Conservation (phyloP, 306 rosid species). For the Cajanus cajan region DNA sequence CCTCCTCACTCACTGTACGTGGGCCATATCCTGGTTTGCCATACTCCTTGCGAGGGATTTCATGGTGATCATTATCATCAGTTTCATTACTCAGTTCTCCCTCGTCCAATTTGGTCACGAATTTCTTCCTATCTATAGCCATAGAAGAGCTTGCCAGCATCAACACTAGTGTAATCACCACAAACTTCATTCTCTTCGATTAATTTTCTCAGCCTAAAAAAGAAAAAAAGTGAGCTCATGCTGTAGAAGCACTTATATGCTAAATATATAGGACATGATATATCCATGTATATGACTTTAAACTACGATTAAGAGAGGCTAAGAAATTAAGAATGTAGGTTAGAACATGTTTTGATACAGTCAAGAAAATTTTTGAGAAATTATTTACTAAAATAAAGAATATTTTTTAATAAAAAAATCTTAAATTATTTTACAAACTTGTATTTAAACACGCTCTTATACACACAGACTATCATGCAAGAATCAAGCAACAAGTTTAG, state of each 20-base stretch:
- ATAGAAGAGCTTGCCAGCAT: slow-evolving; percentile 21
- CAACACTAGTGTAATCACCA: slow-evolving; percentile 23
- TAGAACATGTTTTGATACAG: no score
- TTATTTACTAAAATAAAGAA: no score
- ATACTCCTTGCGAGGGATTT: slow-evolving; percentile 18
- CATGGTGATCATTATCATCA: slow-evolving; percentile 21
- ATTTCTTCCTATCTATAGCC: not conserved
- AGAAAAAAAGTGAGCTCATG: not conserved
- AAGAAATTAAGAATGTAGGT: not conserved
- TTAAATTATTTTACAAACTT: no score
- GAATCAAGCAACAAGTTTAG: not conserved
- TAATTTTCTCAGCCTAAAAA: no score
- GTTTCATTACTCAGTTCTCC: not conserved
- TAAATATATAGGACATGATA: not conserved
- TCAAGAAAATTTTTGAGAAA: no score
- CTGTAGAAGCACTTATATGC: not conserved
- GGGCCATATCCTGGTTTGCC: slow-evolving; percentile 8
- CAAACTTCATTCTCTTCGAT: slow-evolving; percentile 15
- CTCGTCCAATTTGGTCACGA: not conserved
- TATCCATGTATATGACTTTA: not conserved
- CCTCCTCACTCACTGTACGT: not conserved
- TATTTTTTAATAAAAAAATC: no score
- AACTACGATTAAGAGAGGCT: not conserved
- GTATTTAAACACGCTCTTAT: no score
- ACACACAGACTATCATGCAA: not conserved